Evolutionary conservation across 2,329 filamentous ascomycete species (phyloP).

Genomic region (Apiospora marii): DNA sequence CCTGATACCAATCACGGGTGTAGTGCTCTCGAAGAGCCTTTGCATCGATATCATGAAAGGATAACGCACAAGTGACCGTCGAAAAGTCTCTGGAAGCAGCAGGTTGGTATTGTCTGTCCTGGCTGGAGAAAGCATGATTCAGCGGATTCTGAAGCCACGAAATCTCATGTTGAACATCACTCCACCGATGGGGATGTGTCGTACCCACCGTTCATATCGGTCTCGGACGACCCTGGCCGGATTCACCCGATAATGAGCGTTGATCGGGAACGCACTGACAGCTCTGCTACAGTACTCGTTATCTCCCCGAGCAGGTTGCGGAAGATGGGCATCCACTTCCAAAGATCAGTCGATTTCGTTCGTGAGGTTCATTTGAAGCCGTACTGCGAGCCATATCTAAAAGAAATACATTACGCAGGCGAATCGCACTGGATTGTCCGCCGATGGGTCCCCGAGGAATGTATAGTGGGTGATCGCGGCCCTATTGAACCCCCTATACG

Average conservation of each 20-base stretch:
- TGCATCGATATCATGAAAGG: not conserved
- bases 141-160: not conserved
- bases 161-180: not conserved
- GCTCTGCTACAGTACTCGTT: not conserved
- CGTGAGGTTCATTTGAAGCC: not conserved
- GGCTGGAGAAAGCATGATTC: conserved; percentile 7
- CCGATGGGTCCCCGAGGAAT: conserved; percentile 1
- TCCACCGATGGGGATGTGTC: not conserved
- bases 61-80: no score
- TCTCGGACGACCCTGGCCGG: not conserved
- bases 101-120: no score
- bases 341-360: not conserved
- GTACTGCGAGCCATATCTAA: not conserved
- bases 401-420: not conserved
- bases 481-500: no score
- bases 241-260: not conserved
- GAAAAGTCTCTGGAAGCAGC: no score
- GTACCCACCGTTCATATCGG: not conserved
- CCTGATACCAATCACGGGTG: no score
- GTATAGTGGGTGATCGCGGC: not conserved
- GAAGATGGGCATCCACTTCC: not conserved
- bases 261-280: not conserved
- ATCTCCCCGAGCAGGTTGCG: not conserved
- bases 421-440: not conserved
- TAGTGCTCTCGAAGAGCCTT: not conserved